phyloP scores from a whole-genome alignment of 1,139 yeast species.

The Lodderomyces parapsilosis region DNA sequence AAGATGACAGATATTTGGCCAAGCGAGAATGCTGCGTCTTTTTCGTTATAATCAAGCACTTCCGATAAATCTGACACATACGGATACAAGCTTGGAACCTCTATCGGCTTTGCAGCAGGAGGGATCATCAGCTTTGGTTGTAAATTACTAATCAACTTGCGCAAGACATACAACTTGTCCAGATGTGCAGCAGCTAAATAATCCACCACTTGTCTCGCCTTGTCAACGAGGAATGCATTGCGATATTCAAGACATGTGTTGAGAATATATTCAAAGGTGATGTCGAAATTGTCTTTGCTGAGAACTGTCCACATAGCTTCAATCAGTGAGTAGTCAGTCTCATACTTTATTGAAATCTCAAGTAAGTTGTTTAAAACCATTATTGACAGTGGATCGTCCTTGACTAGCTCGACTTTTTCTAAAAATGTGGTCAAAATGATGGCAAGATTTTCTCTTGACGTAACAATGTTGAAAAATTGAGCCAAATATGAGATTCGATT shows the following conservation, averaged over 20 bases:
- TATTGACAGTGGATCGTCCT: slow-evolving; percentile 32
- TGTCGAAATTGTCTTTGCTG: slow-evolving; percentile 65
- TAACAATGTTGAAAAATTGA: slow-evolving; percentile 64
- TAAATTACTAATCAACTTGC: slow-evolving; percentile 63
- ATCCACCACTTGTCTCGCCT: slow-evolving; percentile 77
- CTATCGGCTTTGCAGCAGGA: slow-evolving; percentile 24
- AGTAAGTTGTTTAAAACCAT: slow-evolving; percentile 83
- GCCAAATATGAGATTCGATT: slow-evolving; percentile 72
- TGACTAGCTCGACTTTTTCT: not conserved
- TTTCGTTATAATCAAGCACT: slow-evolving; percentile 56
- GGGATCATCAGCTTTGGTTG: slow-evolving; percentile 91
- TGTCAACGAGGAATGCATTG: slow-evolving; percentile 73
- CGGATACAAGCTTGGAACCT: slow-evolving; percentile 31
- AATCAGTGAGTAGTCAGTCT: slow-evolving; percentile 77
- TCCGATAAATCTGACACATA: slow-evolving; percentile 73
- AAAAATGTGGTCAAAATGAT: slow-evolving; percentile 2
- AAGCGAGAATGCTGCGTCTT: slow-evolving; percentile 76
- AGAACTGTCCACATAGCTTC: slow-evolving; percentile 95
- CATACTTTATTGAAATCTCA: slow-evolving; percentile 79
- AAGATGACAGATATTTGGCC: slow-evolving; percentile 87
- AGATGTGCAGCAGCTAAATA: slow-evolving; percentile 64
- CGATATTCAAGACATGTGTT: slow-evolving; percentile 68
- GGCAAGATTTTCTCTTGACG: slow-evolving; percentile 23
- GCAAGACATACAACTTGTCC: slow-evolving; percentile 57
- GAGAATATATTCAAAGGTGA: slow-evolving; percentile 69